A percentile compares a stretch with the other conserved stretches of the same genome.
Conservation (phyloP, 192 early-diverging fungal species). For the Mortierella hygrophila region DNA sequence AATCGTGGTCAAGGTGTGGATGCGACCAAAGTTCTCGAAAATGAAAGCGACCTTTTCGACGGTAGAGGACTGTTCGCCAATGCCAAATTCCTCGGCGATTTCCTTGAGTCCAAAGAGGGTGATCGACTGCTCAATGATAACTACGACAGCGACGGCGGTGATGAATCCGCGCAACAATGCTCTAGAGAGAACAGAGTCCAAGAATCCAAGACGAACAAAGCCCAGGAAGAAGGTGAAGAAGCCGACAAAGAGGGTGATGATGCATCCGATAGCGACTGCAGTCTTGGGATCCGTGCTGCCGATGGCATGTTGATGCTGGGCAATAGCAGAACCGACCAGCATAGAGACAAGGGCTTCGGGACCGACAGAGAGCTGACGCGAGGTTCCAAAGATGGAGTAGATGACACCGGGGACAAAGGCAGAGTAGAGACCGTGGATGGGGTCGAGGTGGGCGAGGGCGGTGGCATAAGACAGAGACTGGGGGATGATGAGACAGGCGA, state of each 20-base stretch:
- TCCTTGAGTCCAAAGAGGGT: slow-evolving; percentile 77
- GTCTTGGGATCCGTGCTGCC: slow-evolving; percentile 58
- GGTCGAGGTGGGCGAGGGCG: slow-evolving; percentile 84
- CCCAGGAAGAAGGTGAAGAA: slow-evolving; percentile 93
- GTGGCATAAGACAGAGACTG: slow-evolving; percentile 91
- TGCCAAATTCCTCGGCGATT: slow-evolving; percentile 57
- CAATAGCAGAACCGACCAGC: slow-evolving; percentile 75
- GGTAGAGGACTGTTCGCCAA: slow-evolving; percentile 80
- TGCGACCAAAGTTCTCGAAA: slow-evolving; percentile 69
- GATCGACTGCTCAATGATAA: slow-evolving; percentile 90
- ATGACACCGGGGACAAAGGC: slow-evolving; percentile 85
- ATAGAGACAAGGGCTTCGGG: slow-evolving; percentile 95
- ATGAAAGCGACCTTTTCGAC: slow-evolving; percentile 82
- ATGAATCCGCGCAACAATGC: slow-evolving; percentile 97
- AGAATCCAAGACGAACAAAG: slow-evolving; percentile 96
- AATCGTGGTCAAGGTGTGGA: slow-evolving; percentile 77
- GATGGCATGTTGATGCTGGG: slow-evolving; percentile 66
- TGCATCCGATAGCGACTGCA: slow-evolving; percentile 73
- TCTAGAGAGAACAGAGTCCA: slow-evolving; percentile 95
- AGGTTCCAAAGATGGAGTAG: slow-evolving; percentile 95
- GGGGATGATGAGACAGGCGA: slow-evolving; percentile 81
- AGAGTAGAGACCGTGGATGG: slow-evolving; percentile 93
- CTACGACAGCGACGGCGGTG: slow-evolving; percentile 92
- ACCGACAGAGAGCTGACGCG: slow-evolving; percentile 93
- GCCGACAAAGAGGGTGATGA: slow-evolving; percentile 92